phyloP scores from a whole-genome alignment of 345 rosid genomes.

The Eucalyptus caleyi region DNA sequence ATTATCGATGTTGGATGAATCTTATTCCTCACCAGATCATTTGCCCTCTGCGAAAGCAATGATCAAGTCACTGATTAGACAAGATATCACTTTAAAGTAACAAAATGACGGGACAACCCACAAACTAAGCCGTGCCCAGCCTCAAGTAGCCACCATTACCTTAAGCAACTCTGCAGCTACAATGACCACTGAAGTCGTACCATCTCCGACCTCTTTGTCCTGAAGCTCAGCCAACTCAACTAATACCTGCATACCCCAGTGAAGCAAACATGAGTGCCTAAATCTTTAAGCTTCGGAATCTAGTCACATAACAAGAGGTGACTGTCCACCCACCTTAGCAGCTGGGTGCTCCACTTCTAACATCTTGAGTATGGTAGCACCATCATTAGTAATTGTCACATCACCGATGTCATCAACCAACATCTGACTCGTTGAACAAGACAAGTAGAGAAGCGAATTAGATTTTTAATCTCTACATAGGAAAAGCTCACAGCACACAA shows the following conservation, averaged over 20 bases:
- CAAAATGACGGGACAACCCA: background rate
- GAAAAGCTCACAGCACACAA: background rate
- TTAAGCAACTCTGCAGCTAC: conserved; percentile 85
- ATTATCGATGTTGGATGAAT: conserved; percentile 96
- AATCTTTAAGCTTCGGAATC: background rate
- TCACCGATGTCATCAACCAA: conserved; percentile 96
- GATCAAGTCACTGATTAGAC: background rate
- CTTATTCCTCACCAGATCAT: conserved; percentile 94
- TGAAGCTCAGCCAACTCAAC: conserved; percentile 99
- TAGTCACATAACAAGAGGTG: background rate
- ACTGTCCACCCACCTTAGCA: conserved; percentile 50
- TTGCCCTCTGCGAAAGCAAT: conserved; percentile 58
- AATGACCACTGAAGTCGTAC: conserved; percentile 92
- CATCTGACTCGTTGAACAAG: conserved; percentile 37
- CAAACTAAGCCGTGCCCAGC: background rate
- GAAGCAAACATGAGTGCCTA: background rate
- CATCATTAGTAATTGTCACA: conserved; percentile 89
- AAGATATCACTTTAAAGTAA: background rate
- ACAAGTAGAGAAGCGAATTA: background rate
- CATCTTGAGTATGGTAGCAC: conserved; percentile 94
- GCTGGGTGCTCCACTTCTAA: conserved; percentile 97
- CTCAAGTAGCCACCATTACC: conserved; percentile 8
- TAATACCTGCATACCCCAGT: conserved; percentile 44
- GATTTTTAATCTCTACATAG: background rate
- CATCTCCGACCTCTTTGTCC: conserved; percentile 97